These are phyloP conservation scores for Talaromyces liani DNA, from an alignment of 495 filamentous ascomycete species.

Conservation along the genomic window DNA sequence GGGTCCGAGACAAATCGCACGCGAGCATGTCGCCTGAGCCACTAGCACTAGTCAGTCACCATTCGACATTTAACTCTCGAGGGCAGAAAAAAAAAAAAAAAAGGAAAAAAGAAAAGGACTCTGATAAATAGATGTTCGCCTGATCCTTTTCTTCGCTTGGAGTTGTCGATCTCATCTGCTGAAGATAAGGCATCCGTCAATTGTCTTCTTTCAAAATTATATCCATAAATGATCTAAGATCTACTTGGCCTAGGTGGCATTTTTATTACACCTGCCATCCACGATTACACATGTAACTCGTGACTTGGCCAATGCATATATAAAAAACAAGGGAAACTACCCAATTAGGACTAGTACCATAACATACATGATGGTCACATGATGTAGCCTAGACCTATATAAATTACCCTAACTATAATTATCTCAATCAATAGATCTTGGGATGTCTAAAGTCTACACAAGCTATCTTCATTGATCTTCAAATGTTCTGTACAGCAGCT, in stretches of 20 bases:
- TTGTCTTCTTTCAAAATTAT: not conserved
- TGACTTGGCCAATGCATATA: too few relatives aligned
- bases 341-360: not conserved
- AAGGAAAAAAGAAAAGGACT: not conserved
- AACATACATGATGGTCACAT: not conserved
- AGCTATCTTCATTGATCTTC: too few relatives aligned
- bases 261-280: too few relatives aligned
- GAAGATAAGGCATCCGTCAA: not conserved
- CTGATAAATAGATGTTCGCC: not conserved
- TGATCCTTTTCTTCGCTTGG: not conserved
- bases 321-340: too few relatives aligned
- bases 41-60: not conserved
- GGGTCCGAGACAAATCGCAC: slow-evolving; percentile 1
- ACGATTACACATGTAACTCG: too few relatives aligned
- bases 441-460: too few relatives aligned
- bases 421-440: too few relatives aligned
- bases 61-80: not conserved
- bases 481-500: too few relatives aligned
- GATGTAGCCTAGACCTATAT: too few relatives aligned
- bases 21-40: slow-evolving; percentile 11
- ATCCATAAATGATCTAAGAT: too few relatives aligned
- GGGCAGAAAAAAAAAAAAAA: not conserved
- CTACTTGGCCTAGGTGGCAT: too few relatives aligned
- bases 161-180: not conserved
- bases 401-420: too few relatives aligned